Evolutionary conservation across 768 basidiomycete genomes (phyloP).

Genomic region (Myochromella boudieri): DNA sequence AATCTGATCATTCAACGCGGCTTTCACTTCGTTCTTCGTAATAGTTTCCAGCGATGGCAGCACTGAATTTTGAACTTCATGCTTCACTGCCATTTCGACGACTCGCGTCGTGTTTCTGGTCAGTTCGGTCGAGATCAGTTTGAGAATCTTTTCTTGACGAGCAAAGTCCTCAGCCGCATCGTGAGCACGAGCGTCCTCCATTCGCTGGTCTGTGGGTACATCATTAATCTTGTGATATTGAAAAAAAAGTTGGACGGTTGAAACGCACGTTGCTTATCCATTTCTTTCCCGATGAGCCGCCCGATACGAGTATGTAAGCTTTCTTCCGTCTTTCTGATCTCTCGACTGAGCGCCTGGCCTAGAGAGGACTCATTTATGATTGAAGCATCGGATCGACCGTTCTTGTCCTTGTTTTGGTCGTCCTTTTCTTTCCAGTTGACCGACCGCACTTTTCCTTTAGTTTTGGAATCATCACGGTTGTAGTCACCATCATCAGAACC

Average conservation of each 20-base stretch:
- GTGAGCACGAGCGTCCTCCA: conserved; percentile 77
- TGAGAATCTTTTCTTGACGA: conserved; percentile 86
- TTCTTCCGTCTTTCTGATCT: conserved; percentile 84
- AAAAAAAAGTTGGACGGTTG: conserved; percentile 8
- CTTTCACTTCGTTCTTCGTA: conserved; percentile 78
- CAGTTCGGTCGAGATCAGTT: conserved; percentile 83
- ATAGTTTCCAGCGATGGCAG: conserved; percentile 81
- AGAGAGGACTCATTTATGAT: conserved; percentile 53
- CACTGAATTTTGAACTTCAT: conserved; percentile 81
- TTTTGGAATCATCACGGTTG: conserved; percentile 57
- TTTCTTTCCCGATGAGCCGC: conserved; percentile 80
- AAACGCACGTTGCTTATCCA: conserved; percentile 84
- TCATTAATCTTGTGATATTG: background rate
- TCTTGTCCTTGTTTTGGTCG: conserved; percentile 35
- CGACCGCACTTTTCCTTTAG: conserved; percentile 64
- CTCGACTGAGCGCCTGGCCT: conserved; percentile 62
- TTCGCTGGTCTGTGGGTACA: conserved; percentile 63
- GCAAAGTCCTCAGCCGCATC: conserved; percentile 81
- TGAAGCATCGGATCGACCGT: conserved; percentile 31
- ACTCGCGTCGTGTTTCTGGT: conserved; percentile 87
- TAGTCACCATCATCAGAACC: conserved; percentile 75
- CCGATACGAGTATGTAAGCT: conserved; percentile 74
- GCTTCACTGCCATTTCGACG: conserved; percentile 87
- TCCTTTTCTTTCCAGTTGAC: conserved; percentile 53
- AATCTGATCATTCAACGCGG: conserved; percentile 77